Conservation (phyloP, 2,329 filamentous ascomycete species). For the Ceratocystis eucalypticola region DNA sequence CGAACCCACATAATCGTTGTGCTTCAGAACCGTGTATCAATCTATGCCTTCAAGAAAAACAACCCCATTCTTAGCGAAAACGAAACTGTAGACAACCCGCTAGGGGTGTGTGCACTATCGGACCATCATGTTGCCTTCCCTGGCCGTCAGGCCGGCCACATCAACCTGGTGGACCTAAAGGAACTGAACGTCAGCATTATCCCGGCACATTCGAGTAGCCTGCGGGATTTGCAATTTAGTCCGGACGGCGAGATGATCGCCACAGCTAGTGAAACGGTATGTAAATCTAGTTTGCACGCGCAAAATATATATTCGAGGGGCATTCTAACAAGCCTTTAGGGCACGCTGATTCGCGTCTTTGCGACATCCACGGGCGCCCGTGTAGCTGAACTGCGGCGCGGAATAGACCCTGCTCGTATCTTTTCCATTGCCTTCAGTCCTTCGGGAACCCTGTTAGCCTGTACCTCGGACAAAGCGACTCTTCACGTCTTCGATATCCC, state of each 20-base stretch:
- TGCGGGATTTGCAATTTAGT: constrained; percentile 69
- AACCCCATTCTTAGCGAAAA: constrained; percentile 60
- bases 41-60: constrained; percentile 66
- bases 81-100: constrained; percentile 73
- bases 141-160: constrained; percentile 73
- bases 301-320: background rate
- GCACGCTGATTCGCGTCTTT: constrained; percentile 80
- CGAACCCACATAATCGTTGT: constrained; percentile 66
- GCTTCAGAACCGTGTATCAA: constrained; percentile 64
- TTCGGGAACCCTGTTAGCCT: constrained; percentile 64
- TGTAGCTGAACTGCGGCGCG: constrained; percentile 71
- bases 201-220: constrained; percentile 67
- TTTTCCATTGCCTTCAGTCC: constrained; percentile 84
- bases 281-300: background rate
- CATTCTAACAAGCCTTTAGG: constrained; percentile 26
- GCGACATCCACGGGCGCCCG: constrained; percentile 67
- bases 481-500: constrained; percentile 87
- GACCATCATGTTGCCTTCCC: constrained; percentile 67
- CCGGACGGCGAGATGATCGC: constrained; percentile 68
- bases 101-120: constrained; percentile 67
- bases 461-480: constrained; percentile 92
- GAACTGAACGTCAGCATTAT: constrained; percentile 84
- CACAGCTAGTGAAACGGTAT: constrained; percentile 65
- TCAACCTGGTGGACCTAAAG: constrained; percentile 69
- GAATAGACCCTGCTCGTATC: constrained; percentile 75